Conservation (phyloP, 495 filamentous ascomycete genomes). For the Sabuloglossum arenarium region DNA sequence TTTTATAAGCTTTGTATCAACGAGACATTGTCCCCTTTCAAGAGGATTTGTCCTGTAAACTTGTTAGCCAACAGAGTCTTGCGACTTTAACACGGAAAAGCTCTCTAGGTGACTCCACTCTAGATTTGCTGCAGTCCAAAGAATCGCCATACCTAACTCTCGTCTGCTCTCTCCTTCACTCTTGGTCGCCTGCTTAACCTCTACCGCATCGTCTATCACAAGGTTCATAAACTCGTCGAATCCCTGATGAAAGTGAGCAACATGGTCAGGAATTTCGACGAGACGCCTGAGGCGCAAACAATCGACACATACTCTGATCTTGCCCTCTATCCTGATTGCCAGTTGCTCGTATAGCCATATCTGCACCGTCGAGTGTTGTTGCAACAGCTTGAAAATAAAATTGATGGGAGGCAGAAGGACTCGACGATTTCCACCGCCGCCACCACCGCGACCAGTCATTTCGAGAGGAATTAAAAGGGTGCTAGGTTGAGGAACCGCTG, state of each 20-base stretch:
- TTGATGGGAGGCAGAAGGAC: constrained; percentile 94
- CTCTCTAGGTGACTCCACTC: no score
- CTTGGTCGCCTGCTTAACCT: constrained; percentile 73
- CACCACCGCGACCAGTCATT: constrained; percentile 66
- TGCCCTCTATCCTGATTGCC: constrained; percentile 79
- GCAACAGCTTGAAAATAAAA: constrained; percentile 93
- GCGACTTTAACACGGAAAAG: not conserved
- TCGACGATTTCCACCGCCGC: constrained; percentile 55
- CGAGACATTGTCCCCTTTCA: constrained; percentile 95
- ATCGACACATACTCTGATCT: constrained; percentile 62
- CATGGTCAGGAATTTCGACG: not conserved
- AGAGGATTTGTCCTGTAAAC: constrained; percentile 65
- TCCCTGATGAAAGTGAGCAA: constrained; percentile 28
- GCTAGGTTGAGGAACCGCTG: not conserved
- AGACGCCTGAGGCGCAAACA: not conserved
- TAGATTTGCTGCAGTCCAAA: no score
- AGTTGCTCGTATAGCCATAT: constrained; percentile 97
- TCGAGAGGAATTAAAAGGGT: constrained; percentile 10
- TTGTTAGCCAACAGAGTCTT: constrained; percentile 12
- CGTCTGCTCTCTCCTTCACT: constrained; percentile 58
- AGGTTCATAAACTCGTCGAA: constrained; percentile 99
- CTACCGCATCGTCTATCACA: constrained; percentile 84
- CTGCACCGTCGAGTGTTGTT: constrained; percentile 67
- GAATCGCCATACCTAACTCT: constrained; percentile 41
- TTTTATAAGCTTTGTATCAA: constrained; percentile 64